These are phyloP conservation scores for Microbotryum scabiosae DNA, from an alignment of 1,284 basidiomycete genomes.

Conservation along the genomic window DNA sequence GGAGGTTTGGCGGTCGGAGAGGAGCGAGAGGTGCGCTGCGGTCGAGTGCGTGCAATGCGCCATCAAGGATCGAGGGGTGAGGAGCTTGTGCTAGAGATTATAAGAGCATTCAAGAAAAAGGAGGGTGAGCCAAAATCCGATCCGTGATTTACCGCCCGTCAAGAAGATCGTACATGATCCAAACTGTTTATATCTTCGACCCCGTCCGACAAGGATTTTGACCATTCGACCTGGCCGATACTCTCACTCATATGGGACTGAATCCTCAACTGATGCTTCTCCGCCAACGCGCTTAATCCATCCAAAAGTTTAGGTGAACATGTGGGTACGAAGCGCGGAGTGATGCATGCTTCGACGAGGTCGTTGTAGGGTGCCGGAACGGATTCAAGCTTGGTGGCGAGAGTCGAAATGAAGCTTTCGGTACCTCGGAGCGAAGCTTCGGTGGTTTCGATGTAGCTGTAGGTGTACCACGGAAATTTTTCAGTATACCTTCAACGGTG, in stretches of 20 bases:
- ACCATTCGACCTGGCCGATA: conserved; percentile 62
- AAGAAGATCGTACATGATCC: conserved; percentile 47
- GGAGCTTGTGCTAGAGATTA: conserved; percentile 48
- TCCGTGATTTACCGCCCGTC: background rate
- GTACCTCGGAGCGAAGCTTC: conserved; percentile 49
- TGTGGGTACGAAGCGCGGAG: conserved; percentile 71
- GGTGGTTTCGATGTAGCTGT: conserved; percentile 53
- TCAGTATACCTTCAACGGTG: background rate
- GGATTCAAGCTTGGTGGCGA: conserved; percentile 37
- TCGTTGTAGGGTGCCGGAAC: conserved; percentile 45
- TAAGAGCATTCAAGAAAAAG: background rate
- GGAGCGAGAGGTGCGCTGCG: conserved; percentile 47
- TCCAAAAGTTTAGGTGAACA: conserved; percentile 58
- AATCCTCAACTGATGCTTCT: conserved; percentile 46
- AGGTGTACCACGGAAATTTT: background rate
- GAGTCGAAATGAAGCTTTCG: conserved; percentile 49
- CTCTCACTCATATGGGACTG: conserved; percentile 73
- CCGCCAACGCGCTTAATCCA: conserved; percentile 52
- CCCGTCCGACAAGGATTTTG: conserved; percentile 45
- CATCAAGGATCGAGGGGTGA: conserved; percentile 60
- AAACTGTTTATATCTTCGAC: conserved; percentile 64
- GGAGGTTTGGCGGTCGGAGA: conserved; percentile 51
- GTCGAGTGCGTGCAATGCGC: conserved; percentile 75
- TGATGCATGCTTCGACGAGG: conserved; percentile 67
- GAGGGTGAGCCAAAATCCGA: background rate